A percentile compares a stretch with the other conserved stretches of the same genome.
Evolutionary conservation across 148 eudicot genomes (phyloP).

Genomic region (Amaranthus hypochondriacus): DNA sequence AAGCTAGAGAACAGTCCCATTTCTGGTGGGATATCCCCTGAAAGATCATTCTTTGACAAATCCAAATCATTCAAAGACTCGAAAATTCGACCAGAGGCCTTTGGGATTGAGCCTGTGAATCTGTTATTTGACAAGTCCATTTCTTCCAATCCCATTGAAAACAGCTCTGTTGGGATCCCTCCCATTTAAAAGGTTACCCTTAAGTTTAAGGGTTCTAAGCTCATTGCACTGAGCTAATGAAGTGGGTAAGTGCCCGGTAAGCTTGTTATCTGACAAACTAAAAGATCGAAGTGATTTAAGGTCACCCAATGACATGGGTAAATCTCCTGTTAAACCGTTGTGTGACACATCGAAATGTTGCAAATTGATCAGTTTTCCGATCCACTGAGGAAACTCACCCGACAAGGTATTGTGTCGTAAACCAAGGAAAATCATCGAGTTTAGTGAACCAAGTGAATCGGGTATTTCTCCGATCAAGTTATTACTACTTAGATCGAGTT

Average conservation of each 20-base stretch:
- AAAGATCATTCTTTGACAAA: slow-evolving; percentile 61
- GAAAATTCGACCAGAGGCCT: slow-evolving; percentile 46
- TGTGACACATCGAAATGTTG: slow-evolving; percentile 56
- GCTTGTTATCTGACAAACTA: slow-evolving; percentile 46
- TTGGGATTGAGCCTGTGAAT: slow-evolving; percentile 57
- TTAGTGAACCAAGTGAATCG: slow-evolving; percentile 41
- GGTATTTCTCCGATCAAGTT: slow-evolving; percentile 53
- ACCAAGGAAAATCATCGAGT: slow-evolving; percentile 35
- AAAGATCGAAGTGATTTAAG: slow-evolving; percentile 43
- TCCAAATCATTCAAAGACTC: slow-evolving; percentile 63
- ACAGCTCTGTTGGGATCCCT: slow-evolving; percentile 62
- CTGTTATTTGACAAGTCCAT: slow-evolving; percentile 68
- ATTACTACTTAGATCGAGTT: slow-evolving; percentile 54
- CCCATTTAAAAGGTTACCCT: slow-evolving; percentile 50
- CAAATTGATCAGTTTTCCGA: slow-evolving; percentile 43
- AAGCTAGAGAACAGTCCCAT: slow-evolving; percentile 69
- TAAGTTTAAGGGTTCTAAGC: slow-evolving; percentile 41
- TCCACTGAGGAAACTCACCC: slow-evolving; percentile 69
- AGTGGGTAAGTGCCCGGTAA: slow-evolving; percentile 52
- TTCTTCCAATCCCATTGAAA: slow-evolving; percentile 52
- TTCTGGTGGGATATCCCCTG: slow-evolving; percentile 73
- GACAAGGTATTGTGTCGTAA: slow-evolving; percentile 49
- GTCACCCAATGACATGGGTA: slow-evolving; percentile 55
- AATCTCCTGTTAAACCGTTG: slow-evolving; percentile 50
- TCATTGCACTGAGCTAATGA: slow-evolving; percentile 43